Conservation (phyloP, 768 basidiomycete species). For the Lentinula lateritia region DNA sequence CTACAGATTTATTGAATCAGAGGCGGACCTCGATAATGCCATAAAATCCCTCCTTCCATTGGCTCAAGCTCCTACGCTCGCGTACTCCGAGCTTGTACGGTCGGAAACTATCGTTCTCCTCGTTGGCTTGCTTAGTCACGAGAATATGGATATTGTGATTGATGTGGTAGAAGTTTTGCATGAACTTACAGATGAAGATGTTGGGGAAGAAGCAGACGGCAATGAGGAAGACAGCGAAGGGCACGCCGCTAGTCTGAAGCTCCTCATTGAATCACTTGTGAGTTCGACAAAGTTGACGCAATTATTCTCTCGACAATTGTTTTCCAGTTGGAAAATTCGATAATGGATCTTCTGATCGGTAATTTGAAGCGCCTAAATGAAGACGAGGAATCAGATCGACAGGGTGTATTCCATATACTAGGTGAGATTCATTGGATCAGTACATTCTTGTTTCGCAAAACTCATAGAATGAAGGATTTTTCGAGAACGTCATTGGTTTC, state of each 20-base stretch:
- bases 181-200: conserved; percentile 96
- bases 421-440: conserved; percentile 33
- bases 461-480: conserved; percentile 52
- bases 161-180: conserved; percentile 90
- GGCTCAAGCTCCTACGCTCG: conserved; percentile 74
- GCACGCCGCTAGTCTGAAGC: conserved; percentile 59
- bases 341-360: conserved; percentile 84
- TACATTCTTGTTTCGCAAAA: background rate
- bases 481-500: conserved; percentile 89
- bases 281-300: conserved; percentile 20
- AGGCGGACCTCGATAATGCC: conserved; percentile 87
- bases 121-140: conserved; percentile 86
- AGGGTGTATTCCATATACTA: conserved; percentile 92
- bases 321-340: conserved; percentile 70
- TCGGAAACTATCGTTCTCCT: conserved; percentile 67
- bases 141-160: conserved; percentile 96
- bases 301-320: background rate
- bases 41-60: conserved; percentile 86
- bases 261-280: conserved; percentile 74
- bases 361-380: conserved; percentile 89
- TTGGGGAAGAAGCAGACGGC: conserved; percentile 68
- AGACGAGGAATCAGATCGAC: conserved; percentile 81
- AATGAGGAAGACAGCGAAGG: conserved; percentile 56
- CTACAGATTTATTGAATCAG: conserved; percentile 94
- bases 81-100: conserved; percentile 86